These are phyloP conservation scores for Eucalyptus grandis DNA, from an alignment of 345 rosid genomes.

Conservation along the genomic window DNA sequence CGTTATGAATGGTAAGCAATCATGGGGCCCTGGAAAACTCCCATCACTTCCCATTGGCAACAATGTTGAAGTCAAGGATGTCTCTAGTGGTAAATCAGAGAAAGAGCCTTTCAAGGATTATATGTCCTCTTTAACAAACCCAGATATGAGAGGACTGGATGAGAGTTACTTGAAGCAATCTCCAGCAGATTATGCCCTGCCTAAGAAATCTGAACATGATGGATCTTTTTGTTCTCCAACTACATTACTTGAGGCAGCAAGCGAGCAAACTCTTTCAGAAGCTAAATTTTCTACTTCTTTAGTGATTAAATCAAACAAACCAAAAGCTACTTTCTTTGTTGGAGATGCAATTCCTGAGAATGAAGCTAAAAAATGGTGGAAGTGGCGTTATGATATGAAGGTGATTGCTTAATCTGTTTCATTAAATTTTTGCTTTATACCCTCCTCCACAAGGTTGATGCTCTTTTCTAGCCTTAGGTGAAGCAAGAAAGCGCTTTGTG, in stretches of 20 bases:
- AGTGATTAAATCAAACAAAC: background rate
- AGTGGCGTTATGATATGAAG: conserved; percentile 88
- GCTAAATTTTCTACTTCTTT: conserved; percentile 3
- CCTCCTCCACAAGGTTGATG: background rate
- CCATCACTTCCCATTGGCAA: background rate
- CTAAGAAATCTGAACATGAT: background rate
- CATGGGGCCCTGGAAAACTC: conserved; percentile 3
- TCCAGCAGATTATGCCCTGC: background rate
- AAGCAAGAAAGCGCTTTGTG: background rate
- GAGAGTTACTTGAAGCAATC: conserved; percentile 1
- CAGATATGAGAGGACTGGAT: conserved; percentile 6
- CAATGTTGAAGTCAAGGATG: background rate
- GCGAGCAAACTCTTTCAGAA: conserved; percentile 11
- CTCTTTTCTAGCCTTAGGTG: background rate
- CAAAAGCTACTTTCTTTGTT: conserved; percentile 16
- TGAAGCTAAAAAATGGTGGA: conserved; percentile 72
- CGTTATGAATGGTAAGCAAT: background rate
- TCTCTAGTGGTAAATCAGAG: background rate
- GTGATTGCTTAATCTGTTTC: conserved; percentile 15
- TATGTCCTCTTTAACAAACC: conserved; percentile 1
- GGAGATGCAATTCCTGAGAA: conserved; percentile 65
- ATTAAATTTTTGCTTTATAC: background rate
- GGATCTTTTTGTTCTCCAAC: background rate
- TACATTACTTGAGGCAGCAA: background rate
- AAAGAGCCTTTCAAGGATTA: conserved; percentile 21